Conservation (phyloP, 106 monocot species). For the Cymbidium sinense region DNA sequence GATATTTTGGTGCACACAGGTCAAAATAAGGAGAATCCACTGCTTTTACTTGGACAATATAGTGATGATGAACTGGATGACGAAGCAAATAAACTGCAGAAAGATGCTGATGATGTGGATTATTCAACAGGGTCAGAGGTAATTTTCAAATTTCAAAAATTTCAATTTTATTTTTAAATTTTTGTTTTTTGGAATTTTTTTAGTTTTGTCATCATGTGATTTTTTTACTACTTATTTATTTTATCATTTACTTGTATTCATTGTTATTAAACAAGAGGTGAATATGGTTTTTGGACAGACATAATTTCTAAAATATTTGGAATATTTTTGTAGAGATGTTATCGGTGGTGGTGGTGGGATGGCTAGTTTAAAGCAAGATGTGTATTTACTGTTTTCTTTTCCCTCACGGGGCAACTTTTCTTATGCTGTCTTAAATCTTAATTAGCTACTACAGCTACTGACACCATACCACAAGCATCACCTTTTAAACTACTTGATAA, state of each 20-base stretch:
- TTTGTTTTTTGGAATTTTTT: neutral
- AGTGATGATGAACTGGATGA: constrained; percentile 89
- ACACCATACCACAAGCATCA: neutral
- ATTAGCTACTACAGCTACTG: neutral
- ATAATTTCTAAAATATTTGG: neutral
- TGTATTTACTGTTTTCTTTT: neutral
- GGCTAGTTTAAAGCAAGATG: neutral
- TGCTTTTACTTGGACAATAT: constrained; percentile 86
- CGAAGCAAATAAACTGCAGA: constrained; percentile 26
- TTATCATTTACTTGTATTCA: neutral
- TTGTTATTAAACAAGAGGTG: neutral
- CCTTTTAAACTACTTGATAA: neutral
- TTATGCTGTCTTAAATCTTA: neutral
- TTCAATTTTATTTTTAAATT: no score
- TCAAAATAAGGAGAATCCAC: constrained; percentile 74
- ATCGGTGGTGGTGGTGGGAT: neutral
- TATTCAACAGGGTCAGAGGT: constrained; percentile 13
- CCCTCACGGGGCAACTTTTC: neutral
- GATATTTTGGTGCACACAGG: constrained; percentile 39
- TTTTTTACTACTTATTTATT: neutral
- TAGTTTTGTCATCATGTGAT: neutral
- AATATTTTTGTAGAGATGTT: neutral
- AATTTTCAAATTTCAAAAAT: neutral
- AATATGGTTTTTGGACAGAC: neutral
- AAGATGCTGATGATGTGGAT: constrained; percentile 23